Evolutionary conservation across 2,329 filamentous ascomycete genomes (phyloP), one percentile per base, ranked within the genome.

Genomic region (Amauroascus niger): DNA sequence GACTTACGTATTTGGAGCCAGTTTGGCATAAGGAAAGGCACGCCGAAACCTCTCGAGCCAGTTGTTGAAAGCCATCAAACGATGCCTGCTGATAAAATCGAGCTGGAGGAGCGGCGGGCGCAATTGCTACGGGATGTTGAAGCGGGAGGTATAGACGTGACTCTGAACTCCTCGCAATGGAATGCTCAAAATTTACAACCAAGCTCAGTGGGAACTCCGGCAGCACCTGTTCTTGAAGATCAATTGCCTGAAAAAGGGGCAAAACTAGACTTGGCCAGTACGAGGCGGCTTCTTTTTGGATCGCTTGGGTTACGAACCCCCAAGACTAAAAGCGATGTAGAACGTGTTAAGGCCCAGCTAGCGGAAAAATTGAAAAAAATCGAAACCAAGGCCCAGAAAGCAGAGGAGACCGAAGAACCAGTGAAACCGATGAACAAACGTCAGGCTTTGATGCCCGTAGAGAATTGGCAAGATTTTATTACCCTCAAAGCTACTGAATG

Each of bases 401-500:
- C n/a, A 33, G 43, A 35, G 24, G 2, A 18, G 8, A 18, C 11
- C 13, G 43, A 24, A 24, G 22, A 63, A 24, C 59, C 63, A 28
- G 54, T 60, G 32, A 63, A 45, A 43, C 32, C 60, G 7, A 16
- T 20, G 14, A 22, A 62, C 65, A 20, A 63, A 62, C 56, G 51
- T 8, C 32, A 53, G 52, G 67, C 71, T 14, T 67, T 72, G 26
- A 72, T 79, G 43, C 76, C 81, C 43, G 70, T 77, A 0, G 77
- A 86, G 28, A 76, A 79, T 20, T 96, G 90, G 90, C 80, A 80
- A 60, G 72, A 80, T 3, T 88, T 82, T 60, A 83, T 96, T 56
- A 78, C 74, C 9, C 81, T 95, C 57, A 79, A 80, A 22, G 90
- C 88, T 20, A 87, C 94, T 0, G 91, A 97, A 67, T 96, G 90